phyloP scores from a whole-genome alignment of 129 eudicot genomes.

The Cynara cardunculus region DNA sequence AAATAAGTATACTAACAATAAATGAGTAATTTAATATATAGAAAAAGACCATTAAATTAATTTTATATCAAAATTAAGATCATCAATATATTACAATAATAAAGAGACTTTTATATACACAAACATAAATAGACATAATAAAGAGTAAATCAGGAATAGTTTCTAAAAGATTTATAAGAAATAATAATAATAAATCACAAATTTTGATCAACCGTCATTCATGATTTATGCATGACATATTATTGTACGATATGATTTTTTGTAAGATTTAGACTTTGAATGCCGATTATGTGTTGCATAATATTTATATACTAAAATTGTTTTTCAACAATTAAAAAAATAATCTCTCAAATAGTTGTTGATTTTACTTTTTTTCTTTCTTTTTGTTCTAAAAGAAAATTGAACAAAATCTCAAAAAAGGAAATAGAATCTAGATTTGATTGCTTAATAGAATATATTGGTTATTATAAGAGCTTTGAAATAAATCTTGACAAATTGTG shows the following conservation, averaged over 20 bases:
- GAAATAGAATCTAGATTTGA: slow-evolving; percentile 9
- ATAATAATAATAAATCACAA: neutral
- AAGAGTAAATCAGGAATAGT: neutral
- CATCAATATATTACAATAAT: neutral
- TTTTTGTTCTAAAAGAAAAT: neutral
- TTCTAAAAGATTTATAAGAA: neutral
- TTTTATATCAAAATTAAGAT: neutral
- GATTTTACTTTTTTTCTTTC: neutral
- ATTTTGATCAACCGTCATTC: neutral
- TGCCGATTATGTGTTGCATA: neutral
- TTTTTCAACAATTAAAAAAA: neutral
- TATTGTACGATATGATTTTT: neutral
- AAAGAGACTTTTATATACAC: neutral
- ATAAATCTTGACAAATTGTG: neutral
- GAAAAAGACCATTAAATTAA: neutral
- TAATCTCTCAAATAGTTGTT: neutral
- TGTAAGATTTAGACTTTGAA: neutral
- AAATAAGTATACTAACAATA: neutral
- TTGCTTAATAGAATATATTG: slow-evolving; percentile 12
- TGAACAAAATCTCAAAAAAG: slow-evolving; percentile 4
- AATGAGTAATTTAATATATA: neutral
- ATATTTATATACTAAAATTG: neutral
- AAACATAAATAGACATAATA: neutral
- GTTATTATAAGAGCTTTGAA: neutral
- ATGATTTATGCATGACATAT: too few relatives aligned